These are phyloP conservation scores for Wickerhamomyces tratensis DNA, from an alignment of 805 yeast species.

Conservation along the genomic window DNA sequence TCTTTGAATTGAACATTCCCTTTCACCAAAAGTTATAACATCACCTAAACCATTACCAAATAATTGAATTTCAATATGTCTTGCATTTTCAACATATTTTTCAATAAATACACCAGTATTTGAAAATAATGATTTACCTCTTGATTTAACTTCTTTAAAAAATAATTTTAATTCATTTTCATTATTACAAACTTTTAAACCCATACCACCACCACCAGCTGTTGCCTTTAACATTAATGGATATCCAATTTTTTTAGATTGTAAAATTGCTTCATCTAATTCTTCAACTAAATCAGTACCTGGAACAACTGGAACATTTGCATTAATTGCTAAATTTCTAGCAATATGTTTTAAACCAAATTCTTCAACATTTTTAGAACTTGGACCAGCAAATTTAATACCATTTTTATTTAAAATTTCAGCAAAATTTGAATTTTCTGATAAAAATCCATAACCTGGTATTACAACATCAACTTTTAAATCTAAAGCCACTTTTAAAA, in stretches of 20 bases:
- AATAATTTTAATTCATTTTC: conserved; percentile 6
- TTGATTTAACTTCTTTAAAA: conserved; percentile 14
- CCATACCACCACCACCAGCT: conserved; percentile 24
- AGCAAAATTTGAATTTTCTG: conserved; percentile 13
- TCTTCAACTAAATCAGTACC: conserved; percentile 14
- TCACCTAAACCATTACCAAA: conserved; percentile 21
- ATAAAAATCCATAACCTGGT: conserved; percentile 27
- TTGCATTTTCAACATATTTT: conserved; percentile 16
- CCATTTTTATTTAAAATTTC: conserved; percentile 5
- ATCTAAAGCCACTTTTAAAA: conserved; percentile 20
- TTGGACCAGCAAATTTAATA: conserved; percentile 19
- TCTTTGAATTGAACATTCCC: conserved; percentile 22
- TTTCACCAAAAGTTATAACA: conserved; percentile 18
- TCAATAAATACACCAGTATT: conserved; percentile 18
- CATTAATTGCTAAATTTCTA: conserved; percentile 14
- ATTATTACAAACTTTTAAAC: conserved; percentile 14
- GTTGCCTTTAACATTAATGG: conserved; percentile 21
- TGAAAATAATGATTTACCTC: conserved; percentile 17
- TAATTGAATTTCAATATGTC: conserved; percentile 21
- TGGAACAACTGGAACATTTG: conserved; percentile 19
- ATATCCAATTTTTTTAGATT: conserved; percentile 4
- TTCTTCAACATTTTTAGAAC: conserved; percentile 14
- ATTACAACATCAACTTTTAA: conserved; percentile 25
- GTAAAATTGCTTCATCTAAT: conserved; percentile 2
- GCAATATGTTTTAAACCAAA: conserved; percentile 22